phyloP scores from a whole-genome alignment of 2,329 filamentous ascomycete genomes.

The Paracorniculantispora psalliotae region DNA sequence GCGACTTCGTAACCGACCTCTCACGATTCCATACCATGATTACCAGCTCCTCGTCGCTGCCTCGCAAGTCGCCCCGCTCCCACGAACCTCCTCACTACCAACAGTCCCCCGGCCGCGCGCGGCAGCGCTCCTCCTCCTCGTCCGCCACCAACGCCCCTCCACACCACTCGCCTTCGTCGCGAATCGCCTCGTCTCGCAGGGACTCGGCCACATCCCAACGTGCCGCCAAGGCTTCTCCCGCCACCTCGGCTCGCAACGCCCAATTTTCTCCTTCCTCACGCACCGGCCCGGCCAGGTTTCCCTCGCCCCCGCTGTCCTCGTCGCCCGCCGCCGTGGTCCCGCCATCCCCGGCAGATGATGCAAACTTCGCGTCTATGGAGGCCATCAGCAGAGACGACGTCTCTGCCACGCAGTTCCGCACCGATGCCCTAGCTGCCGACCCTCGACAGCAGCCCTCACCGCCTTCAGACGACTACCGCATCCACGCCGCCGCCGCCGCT shows the following conservation, averaged over 20 bases:
- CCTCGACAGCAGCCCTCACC: slow-evolving; percentile 29
- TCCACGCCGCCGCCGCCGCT: slow-evolving; percentile 28
- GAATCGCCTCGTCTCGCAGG: slow-evolving; percentile 4
- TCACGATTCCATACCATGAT: slow-evolving; percentile 69
- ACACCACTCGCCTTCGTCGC: slow-evolving; percentile 12
- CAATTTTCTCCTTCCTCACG: slow-evolving; percentile 25
- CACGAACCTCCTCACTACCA: slow-evolving; percentile 27
- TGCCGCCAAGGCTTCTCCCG: slow-evolving; percentile 19
- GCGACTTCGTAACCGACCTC: slow-evolving; percentile 70
- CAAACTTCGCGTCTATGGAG: slow-evolving; percentile 44
- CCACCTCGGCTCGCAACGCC: background rate
- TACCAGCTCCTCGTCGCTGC: slow-evolving; percentile 38
- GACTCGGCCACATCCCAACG: slow-evolving; percentile 15
- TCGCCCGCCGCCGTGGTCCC: slow-evolving; percentile 35
- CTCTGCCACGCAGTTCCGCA: slow-evolving; percentile 9
- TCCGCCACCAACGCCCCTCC: slow-evolving; percentile 7
- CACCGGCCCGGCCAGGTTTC: slow-evolving; percentile 43
- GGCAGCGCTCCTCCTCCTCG: slow-evolving; percentile 13
- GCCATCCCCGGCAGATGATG: slow-evolving; percentile 36
- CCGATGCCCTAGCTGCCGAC: background rate
- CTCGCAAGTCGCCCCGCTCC: slow-evolving; percentile 41
- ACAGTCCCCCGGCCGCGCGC: slow-evolving; percentile 26
- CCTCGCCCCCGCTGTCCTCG: slow-evolving; percentile 51
- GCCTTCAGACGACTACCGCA: slow-evolving; percentile 27
- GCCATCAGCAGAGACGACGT: slow-evolving; percentile 25